Percentiles rank a stretch among this genome's conserved stretches.
These are phyloP conservation scores for Tylopilus sp. DNA, from an alignment of 1,284 basidiomycete genomes.

Conservation along the genomic window DNA sequence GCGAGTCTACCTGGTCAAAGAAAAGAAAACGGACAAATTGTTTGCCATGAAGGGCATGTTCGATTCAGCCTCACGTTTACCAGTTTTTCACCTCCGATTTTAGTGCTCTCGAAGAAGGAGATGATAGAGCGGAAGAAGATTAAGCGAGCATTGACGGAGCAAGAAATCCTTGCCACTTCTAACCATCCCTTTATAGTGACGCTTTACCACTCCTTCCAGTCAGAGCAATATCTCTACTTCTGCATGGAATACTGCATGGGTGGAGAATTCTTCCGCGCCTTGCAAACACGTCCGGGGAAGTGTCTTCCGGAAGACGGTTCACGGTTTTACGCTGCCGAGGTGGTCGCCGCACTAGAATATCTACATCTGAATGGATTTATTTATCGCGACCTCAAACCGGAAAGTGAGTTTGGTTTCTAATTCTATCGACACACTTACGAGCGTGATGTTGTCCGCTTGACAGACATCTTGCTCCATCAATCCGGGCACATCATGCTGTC, in stretches of 20 bases:
- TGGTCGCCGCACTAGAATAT: conserved; percentile 96
- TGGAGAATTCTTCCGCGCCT: conserved; percentile 96
- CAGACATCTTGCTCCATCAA: conserved; percentile 97
- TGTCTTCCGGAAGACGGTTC: conserved; percentile 95
- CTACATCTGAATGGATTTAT: conserved; percentile 99
- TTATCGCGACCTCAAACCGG: conserved; percentile 98
- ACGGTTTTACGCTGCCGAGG: conserved; percentile 98
- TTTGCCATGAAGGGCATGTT: conserved; percentile 92
- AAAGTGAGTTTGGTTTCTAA: conserved; percentile 66
- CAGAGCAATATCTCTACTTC: conserved; percentile 94
- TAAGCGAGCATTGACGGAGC: conserved; percentile 93
- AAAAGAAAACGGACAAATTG: conserved; percentile 91
- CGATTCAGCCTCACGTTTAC: conserved; percentile 6
- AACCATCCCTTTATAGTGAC: conserved; percentile 99
- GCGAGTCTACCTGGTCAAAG: conserved; percentile 91
- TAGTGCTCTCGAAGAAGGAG: conserved; percentile 94
- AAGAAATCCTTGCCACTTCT: conserved; percentile 93
- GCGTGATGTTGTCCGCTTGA: conserved; percentile 14
- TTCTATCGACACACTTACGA: conserved; percentile 1
- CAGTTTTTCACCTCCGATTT: conserved; percentile 37
- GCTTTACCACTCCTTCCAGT: conserved; percentile 96
- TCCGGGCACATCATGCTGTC: conserved; percentile 99
- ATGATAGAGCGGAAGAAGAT: conserved; percentile 99
- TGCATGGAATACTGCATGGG: conserved; percentile 99
- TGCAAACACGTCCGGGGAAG: conserved; percentile 93